Conservation (phyloP, 1,284 basidiomycete genomes). For the Tilletia indica region DNA sequence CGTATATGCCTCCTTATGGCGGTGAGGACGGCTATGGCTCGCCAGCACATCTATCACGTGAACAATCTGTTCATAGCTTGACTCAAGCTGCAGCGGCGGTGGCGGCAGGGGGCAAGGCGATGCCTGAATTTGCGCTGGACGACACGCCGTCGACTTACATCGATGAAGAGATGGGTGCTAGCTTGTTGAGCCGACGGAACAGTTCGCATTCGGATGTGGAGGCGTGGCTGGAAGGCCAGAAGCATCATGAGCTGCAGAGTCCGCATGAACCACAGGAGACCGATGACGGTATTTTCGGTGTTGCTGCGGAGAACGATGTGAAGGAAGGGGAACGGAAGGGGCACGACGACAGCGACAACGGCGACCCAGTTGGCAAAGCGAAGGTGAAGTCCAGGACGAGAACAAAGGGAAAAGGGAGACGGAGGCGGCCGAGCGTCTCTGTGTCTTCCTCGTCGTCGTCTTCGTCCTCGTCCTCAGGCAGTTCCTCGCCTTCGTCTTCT, state of each 20-base stretch:
- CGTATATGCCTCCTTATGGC: slow-evolving; percentile 2
- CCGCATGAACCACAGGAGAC: background rate
- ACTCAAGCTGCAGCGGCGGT: no score
- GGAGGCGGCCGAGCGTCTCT: no score
- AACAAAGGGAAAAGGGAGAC: background rate
- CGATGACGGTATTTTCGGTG: background rate
- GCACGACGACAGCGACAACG: no score
- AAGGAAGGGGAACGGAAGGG: background rate
- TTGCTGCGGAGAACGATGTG: background rate
- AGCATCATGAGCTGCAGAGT: background rate
- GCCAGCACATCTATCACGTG: background rate
- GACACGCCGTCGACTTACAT: no score
- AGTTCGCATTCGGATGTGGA: slow-evolving; percentile 6
- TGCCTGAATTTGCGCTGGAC: background rate
- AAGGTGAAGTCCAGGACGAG: background rate
- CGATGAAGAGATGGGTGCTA: no score
- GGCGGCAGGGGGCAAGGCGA: background rate
- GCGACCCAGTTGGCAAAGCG: background rate
- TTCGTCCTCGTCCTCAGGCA: no score
- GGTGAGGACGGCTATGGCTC: slow-evolving; percentile 6
- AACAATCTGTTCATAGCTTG: background rate
- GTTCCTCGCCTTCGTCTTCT: no score
- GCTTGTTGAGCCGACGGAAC: background rate
- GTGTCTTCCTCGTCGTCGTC: no score
- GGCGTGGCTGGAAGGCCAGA: slow-evolving; percentile 5